phyloP scores from a whole-genome alignment of 2,329 filamentous ascomycete genomes.

The Fusarium palustre region DNA sequence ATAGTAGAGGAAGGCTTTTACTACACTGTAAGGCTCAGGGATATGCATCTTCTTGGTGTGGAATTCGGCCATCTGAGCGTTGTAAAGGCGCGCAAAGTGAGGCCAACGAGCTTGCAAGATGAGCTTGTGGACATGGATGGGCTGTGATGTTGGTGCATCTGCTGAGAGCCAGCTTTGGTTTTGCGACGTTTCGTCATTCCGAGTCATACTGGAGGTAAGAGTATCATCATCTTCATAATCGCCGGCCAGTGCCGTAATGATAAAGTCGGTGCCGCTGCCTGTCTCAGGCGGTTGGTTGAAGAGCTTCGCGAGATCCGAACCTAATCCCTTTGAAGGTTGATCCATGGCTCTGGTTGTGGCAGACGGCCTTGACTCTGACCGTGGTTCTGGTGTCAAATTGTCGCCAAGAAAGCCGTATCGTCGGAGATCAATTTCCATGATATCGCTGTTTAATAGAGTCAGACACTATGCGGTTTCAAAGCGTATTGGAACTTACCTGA shows the following conservation, averaged over 20 bases:
- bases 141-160: constrained; percentile 76
- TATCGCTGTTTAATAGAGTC: constrained; percentile 68
- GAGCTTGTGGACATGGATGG: constrained; percentile 94
- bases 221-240: constrained; percentile 77
- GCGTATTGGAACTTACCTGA: constrained; percentile 62
- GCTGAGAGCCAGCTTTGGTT: constrained; percentile 69
- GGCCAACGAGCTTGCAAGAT: constrained; percentile 97
- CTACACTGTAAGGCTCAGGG: constrained; percentile 92
- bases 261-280: constrained; percentile 89
- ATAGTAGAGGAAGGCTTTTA: constrained; percentile 95
- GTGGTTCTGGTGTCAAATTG: constrained; percentile 69
- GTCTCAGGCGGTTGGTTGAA: constrained; percentile 89
- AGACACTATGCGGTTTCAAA: constrained; percentile 15
- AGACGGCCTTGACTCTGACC: constrained; percentile 62
- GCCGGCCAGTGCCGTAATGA: constrained; percentile 88
- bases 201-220: constrained; percentile 63
- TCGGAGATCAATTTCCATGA: constrained; percentile 92
- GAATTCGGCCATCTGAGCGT: constrained; percentile 95
- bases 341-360: constrained; percentile 61
- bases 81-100: constrained; percentile 92
- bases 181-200: constrained; percentile 56
- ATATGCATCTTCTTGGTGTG: constrained; percentile 98
- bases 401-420: constrained; percentile 92
- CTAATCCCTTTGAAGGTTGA: constrained; percentile 75
- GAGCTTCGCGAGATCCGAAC: constrained; percentile 84